Evolutionary conservation across 345 rosid species (phyloP), one percentile per base, ranked within the genome.

Genomic region (Streptanthus diversifolius): DNA sequence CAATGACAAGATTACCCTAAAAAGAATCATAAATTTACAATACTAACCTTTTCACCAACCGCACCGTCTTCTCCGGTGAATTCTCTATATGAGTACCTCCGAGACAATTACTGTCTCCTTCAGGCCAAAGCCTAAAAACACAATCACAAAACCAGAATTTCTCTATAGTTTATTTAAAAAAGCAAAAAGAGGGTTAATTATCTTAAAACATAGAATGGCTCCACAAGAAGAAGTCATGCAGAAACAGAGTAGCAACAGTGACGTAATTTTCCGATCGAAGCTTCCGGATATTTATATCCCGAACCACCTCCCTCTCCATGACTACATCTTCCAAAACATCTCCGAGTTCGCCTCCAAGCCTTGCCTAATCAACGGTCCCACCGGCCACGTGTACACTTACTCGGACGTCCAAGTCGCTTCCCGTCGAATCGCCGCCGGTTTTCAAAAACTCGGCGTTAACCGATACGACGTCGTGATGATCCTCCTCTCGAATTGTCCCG

Each of bases 221-320:
- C 66, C 80, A 52, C 65, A 7, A 47, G n/a, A 77, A 77, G 73
- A 66, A 29, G 43, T 24, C 33, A 71, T 25, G 7, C 40, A 65
- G 35, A 55, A 63, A 30, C 71, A 63, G 47, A 63, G 13, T 48
- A 66, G 7, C 44, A 21, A 76, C 47, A 78, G 62, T 63, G 85
- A 89, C 41, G 59, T 82, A 82, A 81, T 89, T 59, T 93, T 70
- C 83, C 85, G 90, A 5, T 93, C 95, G 30, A 93, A 89, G 47
- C 84, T 93, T 25, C 96, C 97, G 0, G 92, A 89, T 39, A 88
- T 89, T 43, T 56, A 88, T 75, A 84, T 91, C 77, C 95, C 98
- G 0, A 82, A 80, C 45, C 92, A 91, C 61, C 95, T 89, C 45
- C 73, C 95, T 44, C 81, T 93, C 12, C 98, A 91, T 63, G 65